A percentile compares a stretch with the other conserved stretches of the same genome.
phyloP scores from a whole-genome alignment of 345 rosid species.

The Brassica carinata region DNA sequence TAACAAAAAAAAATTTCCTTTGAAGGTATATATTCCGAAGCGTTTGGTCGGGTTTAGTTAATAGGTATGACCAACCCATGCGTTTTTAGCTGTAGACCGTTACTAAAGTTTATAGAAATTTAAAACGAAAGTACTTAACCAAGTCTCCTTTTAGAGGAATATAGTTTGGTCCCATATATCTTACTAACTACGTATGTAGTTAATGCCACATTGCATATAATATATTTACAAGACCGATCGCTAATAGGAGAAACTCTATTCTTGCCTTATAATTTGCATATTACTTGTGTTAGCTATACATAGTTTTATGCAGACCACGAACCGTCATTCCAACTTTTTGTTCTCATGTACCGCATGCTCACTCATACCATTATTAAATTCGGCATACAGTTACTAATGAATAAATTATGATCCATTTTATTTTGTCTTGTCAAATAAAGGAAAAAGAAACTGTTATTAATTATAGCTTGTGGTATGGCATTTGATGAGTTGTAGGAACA shows the following conservation, averaged over 20 bases:
- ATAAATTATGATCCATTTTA: slow-evolving; percentile 32
- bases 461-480: slow-evolving; percentile 22
- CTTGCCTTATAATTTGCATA: background rate
- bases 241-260: background rate
- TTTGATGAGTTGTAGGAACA: slow-evolving; percentile 42
- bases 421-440: slow-evolving; percentile 28
- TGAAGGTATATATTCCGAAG: slow-evolving; percentile 15
- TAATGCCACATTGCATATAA: background rate
- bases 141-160: background rate
- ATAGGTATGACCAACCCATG: slow-evolving; percentile 17
- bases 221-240: background rate
- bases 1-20: background rate
- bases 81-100: slow-evolving; percentile 28
- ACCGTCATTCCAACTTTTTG: slow-evolving; percentile 17
- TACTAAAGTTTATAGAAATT: slow-evolving; percentile 5
- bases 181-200: slow-evolving; percentile 3
- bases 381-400: slow-evolving; percentile 3
- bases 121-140: background rate
- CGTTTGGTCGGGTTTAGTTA: slow-evolving; percentile 37
- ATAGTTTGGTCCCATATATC: background rate
- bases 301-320: slow-evolving; percentile 26
- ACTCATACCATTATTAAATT: slow-evolving; percentile 19
- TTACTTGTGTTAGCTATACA: background rate
- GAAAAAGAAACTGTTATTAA: slow-evolving; percentile 5
- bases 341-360: slow-evolving; percentile 24